Base-by-base conservation (phyloP, 2,329 filamentous ascomycete species). In the Penicillium olsonii region DNA sequence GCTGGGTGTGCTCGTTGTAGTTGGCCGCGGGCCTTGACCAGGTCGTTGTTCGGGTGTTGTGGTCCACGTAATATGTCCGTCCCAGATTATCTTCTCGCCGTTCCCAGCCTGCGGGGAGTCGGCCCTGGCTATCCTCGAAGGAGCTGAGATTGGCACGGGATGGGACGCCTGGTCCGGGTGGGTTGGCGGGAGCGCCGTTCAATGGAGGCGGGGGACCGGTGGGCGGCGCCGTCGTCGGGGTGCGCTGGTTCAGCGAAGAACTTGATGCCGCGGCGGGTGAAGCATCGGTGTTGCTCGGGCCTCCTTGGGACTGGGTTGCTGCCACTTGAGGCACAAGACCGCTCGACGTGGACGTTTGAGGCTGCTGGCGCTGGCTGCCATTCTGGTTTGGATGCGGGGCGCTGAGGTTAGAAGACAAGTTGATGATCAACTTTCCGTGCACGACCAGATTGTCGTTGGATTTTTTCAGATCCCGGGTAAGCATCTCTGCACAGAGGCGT, bases 381-480 rank as follows among this genome's bases (percentile, higher is more conserved):
- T 69, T 71, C 42, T 68, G 78, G 77, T 61, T 67, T 55, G 84
- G 83, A 55, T 86, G 82, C 6, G 91, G 89, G 14, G 83, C 74
- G 37, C 82, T 78, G 17, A 97, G 81, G 69, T 99, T 96, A 43
- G 92, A 96, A 10, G 92, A 96, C 11, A 99, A 78, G 69, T 95
- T 97, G 55, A 99, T 84, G 63, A 99, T 99, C 47, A 99, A 83
- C 74, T 97, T 97, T 55, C 94, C 94, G 68, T 99, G 92, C 27
- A 99, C 94, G 48, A 97, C 91, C 41, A 99, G 84, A 68, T 97
- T 97, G 70, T 99, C 94, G 52, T 91, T 96, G 5, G 94, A 96
- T 74, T 96, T 97, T 70, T 97, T 96, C 27, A 99, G 81, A 70
- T 99, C 94, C 60, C 91, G 82, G 42, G 94, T 97, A 68, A 99